phyloP scores from a whole-genome alignment of 1,139 yeast species.

The Hansenula anomala region DNA sequence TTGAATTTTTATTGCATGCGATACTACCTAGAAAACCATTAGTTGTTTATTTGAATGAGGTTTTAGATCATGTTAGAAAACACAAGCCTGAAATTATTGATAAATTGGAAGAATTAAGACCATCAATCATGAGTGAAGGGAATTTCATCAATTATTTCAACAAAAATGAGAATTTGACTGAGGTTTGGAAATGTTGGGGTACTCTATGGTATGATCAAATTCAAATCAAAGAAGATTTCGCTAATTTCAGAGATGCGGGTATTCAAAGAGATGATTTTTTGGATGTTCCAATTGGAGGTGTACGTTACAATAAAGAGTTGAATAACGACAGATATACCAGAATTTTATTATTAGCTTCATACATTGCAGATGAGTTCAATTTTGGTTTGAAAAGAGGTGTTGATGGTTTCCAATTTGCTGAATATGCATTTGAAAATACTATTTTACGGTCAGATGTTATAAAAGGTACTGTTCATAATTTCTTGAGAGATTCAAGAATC shows the following conservation, averaged over 20 bases:
- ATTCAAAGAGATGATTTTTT: conserved; percentile 49
- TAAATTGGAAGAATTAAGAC: conserved; percentile 13
- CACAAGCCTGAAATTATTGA: conserved; percentile 21
- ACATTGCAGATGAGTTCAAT: conserved; percentile 45
- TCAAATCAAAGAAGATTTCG: conserved; percentile 44
- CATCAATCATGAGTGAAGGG: background rate
- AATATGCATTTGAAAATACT: background rate
- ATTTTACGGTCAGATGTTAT: background rate
- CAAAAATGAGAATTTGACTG: conserved; percentile 59
- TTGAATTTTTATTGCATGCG: conserved; percentile 45
- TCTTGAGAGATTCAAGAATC: conserved; percentile 5
- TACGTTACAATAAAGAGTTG: conserved; percentile 35
- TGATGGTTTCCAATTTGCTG: conserved; percentile 19
- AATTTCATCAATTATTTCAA: conserved; percentile 31
- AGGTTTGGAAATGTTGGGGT: conserved; percentile 85
- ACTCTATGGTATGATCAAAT: conserved; percentile 71
- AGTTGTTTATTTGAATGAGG: conserved; percentile 51
- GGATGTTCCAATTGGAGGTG: conserved; percentile 66
- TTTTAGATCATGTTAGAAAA: conserved; percentile 26
- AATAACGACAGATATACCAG: conserved; percentile 47
- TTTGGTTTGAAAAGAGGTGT: conserved; percentile 49
- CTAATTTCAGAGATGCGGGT: conserved; percentile 51
- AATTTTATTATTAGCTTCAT: conserved; percentile 43
- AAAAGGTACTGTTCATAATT: conserved; percentile 3
- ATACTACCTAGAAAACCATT: conserved; percentile 67